Evolutionary conservation across 2,329 filamentous ascomycete species (phyloP).

Genomic region (Microdochium paspali): DNA sequence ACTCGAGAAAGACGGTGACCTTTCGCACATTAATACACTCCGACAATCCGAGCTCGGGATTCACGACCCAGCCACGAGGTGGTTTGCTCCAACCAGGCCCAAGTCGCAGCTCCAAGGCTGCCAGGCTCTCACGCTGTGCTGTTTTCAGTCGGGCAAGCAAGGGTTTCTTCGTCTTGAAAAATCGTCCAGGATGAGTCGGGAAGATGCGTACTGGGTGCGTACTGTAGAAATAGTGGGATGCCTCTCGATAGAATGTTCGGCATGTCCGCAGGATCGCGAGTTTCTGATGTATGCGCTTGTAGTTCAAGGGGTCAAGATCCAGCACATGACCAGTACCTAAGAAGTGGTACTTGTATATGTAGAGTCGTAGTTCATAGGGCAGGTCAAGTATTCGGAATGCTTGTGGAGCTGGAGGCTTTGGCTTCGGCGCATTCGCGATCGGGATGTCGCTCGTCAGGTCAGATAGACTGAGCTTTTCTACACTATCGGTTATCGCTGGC

Average conservation of each 20-base stretch:
- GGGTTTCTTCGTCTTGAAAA: slow-evolving; percentile 66
- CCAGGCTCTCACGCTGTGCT: slow-evolving; percentile 49
- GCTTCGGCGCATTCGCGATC: neutral
- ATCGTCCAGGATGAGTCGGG: slow-evolving; percentile 51
- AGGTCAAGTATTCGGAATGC: slow-evolving; percentile 59
- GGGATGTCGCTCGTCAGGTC: neutral
- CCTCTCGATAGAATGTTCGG: slow-evolving; percentile 51
- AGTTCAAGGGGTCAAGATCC: slow-evolving; percentile 59
- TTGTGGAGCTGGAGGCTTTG: slow-evolving; percentile 2
- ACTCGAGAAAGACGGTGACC: slow-evolving; percentile 61
- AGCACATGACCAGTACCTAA: slow-evolving; percentile 41
- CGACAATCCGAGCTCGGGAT: slow-evolving; percentile 49
- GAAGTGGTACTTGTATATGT: slow-evolving; percentile 59
- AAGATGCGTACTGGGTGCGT: slow-evolving; percentile 56
- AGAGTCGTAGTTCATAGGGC: slow-evolving; percentile 59
- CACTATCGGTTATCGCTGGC: neutral
- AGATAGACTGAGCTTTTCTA: neutral
- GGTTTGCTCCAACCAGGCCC: slow-evolving; percentile 66
- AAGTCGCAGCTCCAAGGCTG: slow-evolving; percentile 58
- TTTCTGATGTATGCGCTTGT: slow-evolving; percentile 48
- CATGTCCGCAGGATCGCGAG: slow-evolving; percentile 53
- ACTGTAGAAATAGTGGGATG: slow-evolving; percentile 57
- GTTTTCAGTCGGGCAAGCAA: slow-evolving; percentile 57
- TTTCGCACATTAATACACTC: slow-evolving; percentile 51
- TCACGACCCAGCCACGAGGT: slow-evolving; percentile 61